A percentile compares a stretch with the other conserved stretches of the same genome.
Conservation (phyloP, 768 basidiomycete genomes). For the Daedaleopsis nitida region DNA sequence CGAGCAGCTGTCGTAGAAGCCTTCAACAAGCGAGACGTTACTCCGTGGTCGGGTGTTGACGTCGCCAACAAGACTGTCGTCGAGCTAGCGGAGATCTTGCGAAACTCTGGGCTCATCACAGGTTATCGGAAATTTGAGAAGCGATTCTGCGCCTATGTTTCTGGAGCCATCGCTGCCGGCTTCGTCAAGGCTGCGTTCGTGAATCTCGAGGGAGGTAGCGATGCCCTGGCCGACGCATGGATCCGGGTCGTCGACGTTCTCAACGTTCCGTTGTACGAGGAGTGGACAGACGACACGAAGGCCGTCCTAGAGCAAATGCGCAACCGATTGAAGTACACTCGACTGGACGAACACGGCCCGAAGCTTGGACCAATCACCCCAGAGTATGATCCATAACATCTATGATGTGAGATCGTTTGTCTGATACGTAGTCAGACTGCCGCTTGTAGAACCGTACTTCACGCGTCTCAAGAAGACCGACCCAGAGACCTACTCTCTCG, state of each 20-base stretch:
- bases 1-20: constrained; percentile 57
- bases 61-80: constrained; percentile 59
- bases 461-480: constrained; percentile 70
- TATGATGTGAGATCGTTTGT: not conserved
- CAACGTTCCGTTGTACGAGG: constrained; percentile 85
- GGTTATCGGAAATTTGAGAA: constrained; percentile 62
- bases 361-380: constrained; percentile 77
- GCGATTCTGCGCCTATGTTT: constrained; percentile 68
- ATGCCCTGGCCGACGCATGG: constrained; percentile 72
- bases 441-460: constrained; percentile 91
- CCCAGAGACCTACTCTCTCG: constrained; percentile 68
- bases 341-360: constrained; percentile 83
- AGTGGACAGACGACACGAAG: constrained; percentile 83
- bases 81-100: constrained; percentile 68
- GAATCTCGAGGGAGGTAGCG: constrained; percentile 45
- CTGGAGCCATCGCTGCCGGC: constrained; percentile 68
- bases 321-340: constrained; percentile 76
- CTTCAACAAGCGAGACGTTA: constrained; percentile 47
- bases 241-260: constrained; percentile 77
- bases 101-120: constrained; percentile 52
- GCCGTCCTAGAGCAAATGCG: constrained; percentile 74
- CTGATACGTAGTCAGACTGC: constrained; percentile 50
- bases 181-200: constrained; percentile 70
- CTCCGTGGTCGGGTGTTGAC: constrained; percentile 62
- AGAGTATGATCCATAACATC: constrained; percentile 48